Evolutionary conservation across 2,329 filamentous ascomycete genomes (phyloP), one percentile per base, ranked within the genome.

Genomic region (Ophiosphaerella korrae): DNA sequence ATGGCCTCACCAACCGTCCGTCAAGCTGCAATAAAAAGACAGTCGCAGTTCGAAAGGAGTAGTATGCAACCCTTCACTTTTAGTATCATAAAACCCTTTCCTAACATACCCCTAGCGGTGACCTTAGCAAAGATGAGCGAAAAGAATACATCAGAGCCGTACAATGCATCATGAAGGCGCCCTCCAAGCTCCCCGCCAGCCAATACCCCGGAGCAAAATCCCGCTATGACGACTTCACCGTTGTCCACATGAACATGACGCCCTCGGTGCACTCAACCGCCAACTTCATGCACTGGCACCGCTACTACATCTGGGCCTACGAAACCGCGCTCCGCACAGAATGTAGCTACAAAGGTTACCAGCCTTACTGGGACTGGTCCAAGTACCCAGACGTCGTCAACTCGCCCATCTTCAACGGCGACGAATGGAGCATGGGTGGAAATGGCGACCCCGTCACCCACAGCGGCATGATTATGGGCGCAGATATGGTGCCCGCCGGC

Each of bases 381-480:
- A 75, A 77, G 42, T 78, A 78, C 64, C 62, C 74, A 1, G 77
- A 84, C 35, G 52, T 70, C 3, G 49, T 66, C 53, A 72, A 75
- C 51, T 82, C 80, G 1, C 78, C 81, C 29, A 70, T 85, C 48
- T 85, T 85, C 62, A 80, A 83, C 59, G 82, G 83, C 42, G 79
- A 78, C 56, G 77, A 77, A 35, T 80, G 75, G 56, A 73, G 76
- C 43, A 67, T 72, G 63, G 60, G 77, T 23, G 79, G 80, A n/a
- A 80, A 83, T 50, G 80, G 79, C 3, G 75, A 62, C 58, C 67
- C 45, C 36, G 51, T 68, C 3, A 31, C 52, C 23, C 60, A 67
- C 48, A 45, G 46, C 9, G 57, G 62, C 11, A 32, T 48, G 24
- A 42, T 33, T 1, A 12, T 67, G 14, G 53, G 64, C n/a, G 60